Percentiles rank a stretch among this genome's conserved stretches.
phyloP scores from a whole-genome alignment of 2,329 filamentous ascomycete species.

The Fusarium avenaceum region DNA sequence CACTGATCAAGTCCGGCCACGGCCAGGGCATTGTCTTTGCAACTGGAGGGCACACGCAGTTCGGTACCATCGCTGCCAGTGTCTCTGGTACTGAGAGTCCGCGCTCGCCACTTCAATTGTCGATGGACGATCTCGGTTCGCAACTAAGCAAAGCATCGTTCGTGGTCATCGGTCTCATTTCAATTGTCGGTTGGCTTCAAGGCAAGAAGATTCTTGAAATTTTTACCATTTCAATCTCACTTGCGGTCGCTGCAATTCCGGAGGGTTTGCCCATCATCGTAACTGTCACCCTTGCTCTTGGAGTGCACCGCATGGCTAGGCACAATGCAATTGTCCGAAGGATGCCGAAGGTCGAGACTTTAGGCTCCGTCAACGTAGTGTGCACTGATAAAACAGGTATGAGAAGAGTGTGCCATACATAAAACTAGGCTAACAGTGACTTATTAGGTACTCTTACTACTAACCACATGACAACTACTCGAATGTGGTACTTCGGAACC shows the following conservation, averaged over 20 bases:
- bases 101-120: constrained; percentile 90
- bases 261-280: constrained; percentile 98
- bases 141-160: constrained; percentile 98
- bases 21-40: constrained; percentile 98
- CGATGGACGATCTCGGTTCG: constrained; percentile 97
- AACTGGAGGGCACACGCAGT: constrained; percentile 92
- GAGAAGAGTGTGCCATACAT: constrained; percentile 13
- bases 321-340: constrained; percentile 94
- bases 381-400: constrained; percentile 96
- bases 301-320: constrained; percentile 95
- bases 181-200: constrained; percentile 88
- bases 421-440: constrained; percentile 32
- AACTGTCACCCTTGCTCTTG: constrained; percentile 93
- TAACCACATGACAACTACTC: constrained; percentile 98
- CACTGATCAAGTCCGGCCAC: constrained; percentile 92
- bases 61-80: constrained; percentile 95
- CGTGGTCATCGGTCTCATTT: constrained; percentile 92
- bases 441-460: constrained; percentile 84
- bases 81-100: constrained; percentile 96
- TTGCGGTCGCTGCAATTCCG: constrained; percentile 95
- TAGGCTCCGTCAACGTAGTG: constrained; percentile 99
- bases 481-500: constrained; percentile 93
- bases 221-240: constrained; percentile 96
- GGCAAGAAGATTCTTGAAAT: constrained; percentile 92
- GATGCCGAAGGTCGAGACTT: constrained; percentile 95